phyloP scores from a whole-genome alignment of 2,329 filamentous ascomycete species.

The Phialophora expanda region DNA sequence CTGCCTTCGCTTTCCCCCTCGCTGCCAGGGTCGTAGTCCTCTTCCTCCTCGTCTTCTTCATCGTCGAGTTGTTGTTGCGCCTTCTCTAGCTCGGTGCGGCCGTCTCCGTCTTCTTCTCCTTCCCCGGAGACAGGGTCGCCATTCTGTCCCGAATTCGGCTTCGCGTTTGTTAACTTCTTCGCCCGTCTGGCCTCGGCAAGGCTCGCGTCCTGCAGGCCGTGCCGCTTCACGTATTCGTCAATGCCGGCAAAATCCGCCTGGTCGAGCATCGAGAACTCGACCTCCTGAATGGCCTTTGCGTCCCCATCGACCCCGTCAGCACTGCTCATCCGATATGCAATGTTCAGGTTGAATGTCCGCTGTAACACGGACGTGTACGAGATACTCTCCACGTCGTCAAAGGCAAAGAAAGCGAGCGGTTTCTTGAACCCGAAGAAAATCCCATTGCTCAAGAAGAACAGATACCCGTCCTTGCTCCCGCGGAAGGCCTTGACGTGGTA shows the following conservation, averaged over 20 bases:
- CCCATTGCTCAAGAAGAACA: slow-evolving; percentile 66
- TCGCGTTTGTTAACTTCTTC: slow-evolving; percentile 54
- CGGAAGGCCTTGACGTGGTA: slow-evolving; percentile 68
- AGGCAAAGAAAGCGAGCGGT: slow-evolving; percentile 66
- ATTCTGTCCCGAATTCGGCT: background rate
- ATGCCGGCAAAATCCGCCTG: slow-evolving; percentile 67
- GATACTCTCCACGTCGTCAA: slow-evolving; percentile 63
- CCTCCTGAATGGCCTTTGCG: slow-evolving; percentile 57
- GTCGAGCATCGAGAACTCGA: slow-evolving; percentile 70
- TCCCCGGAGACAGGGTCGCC: slow-evolving; percentile 35
- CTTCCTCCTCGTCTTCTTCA: slow-evolving; percentile 54
- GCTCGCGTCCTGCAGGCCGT: slow-evolving; percentile 67
- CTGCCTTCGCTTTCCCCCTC: slow-evolving; percentile 56
- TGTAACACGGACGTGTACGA: slow-evolving; percentile 69
- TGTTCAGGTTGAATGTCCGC: slow-evolving; percentile 69
- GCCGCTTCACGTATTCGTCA: slow-evolving; percentile 65
- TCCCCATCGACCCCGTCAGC: slow-evolving; percentile 29
- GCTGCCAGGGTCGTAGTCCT: slow-evolving; percentile 59
- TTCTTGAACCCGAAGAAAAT: slow-evolving; percentile 71
- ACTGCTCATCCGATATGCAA: slow-evolving; percentile 47
- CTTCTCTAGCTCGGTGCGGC: slow-evolving; percentile 62
- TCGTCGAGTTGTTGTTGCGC: slow-evolving; percentile 59
- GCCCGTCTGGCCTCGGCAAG: slow-evolving; percentile 65
- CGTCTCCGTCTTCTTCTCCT: slow-evolving; percentile 54
- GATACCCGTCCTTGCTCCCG: slow-evolving; percentile 69